Evolutionary conservation across 192 early-diverging fungal genomes (phyloP).

Genomic region (Phlyctochytrium arcticum): DNA sequence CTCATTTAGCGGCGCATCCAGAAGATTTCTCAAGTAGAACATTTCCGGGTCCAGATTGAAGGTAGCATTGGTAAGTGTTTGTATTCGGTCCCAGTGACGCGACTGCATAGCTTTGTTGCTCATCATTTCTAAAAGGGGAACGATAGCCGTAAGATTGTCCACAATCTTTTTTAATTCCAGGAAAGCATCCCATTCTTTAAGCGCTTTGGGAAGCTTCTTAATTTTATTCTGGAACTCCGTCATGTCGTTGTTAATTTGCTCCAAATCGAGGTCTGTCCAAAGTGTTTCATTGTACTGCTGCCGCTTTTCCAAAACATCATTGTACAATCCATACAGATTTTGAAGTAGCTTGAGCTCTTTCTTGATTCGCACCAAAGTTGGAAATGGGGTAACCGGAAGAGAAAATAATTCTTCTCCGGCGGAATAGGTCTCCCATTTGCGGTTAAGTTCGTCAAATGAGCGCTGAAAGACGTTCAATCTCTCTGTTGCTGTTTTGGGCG

Average conservation of each 20-base stretch:
- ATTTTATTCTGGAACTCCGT: slow-evolving; percentile 62
- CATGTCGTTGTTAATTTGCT: slow-evolving; percentile 58
- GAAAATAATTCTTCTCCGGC: slow-evolving; percentile 62
- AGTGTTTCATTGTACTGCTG: slow-evolving; percentile 56
- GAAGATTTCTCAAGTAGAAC: slow-evolving; percentile 56
- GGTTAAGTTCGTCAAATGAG: slow-evolving; percentile 60
- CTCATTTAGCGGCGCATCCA: slow-evolving; percentile 55
- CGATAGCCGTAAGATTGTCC: slow-evolving; percentile 53
- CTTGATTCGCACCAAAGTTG: slow-evolving; percentile 53
- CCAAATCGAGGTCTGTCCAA: slow-evolving; percentile 55
- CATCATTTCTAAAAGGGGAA: slow-evolving; percentile 60
- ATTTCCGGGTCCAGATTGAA: slow-evolving; percentile 61
- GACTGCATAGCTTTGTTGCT: slow-evolving; percentile 59
- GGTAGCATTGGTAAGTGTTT: slow-evolving; percentile 45
- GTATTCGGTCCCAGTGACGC: slow-evolving; percentile 58
- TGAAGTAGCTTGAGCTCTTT: slow-evolving; percentile 62
- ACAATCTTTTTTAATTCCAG: slow-evolving; percentile 59
- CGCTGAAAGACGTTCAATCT: slow-evolving; percentile 62
- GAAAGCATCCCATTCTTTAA: slow-evolving; percentile 66
- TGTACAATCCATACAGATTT: slow-evolving; percentile 63
- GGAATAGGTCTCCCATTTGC: slow-evolving; percentile 66
- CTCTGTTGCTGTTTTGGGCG: slow-evolving; percentile 65
- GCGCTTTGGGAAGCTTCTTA: slow-evolving; percentile 63
- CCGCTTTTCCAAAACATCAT: slow-evolving; percentile 59
- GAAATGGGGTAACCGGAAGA: slow-evolving; percentile 63